Base-by-base conservation (phyloP, 305 asterid species). In the Rubia balearica region DNA sequence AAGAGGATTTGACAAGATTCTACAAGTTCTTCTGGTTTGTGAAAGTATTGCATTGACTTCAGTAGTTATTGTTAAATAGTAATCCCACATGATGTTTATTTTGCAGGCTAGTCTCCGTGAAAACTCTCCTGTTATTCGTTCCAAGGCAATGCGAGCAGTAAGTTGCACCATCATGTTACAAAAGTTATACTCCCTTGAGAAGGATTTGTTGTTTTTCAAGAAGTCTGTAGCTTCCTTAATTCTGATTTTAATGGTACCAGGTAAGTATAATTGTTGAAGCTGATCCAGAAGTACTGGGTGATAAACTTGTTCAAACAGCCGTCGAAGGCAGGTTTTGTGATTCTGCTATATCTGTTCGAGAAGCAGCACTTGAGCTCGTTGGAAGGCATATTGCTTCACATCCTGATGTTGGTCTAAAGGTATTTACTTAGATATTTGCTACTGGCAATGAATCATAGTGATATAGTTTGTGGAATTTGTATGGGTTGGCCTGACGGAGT, bases 301-400 rank as follows among this genome's bases (percentile, higher is more conserved):
- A 95, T 85, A 83, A 83, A 83, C 89, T 74, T 77, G 94, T 95
- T 80, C 98, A 95, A 80, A 72, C 86, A 45, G 98, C 99, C 63
- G 99, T 95, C 75, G 99, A 95, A 80, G 98, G 96, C 76, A 95
- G 98, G 85, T 95, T 95, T 80, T 90, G 97, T 76, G 99, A 95
- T 86, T 85, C 93, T 68, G 97, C 97, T 74, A 95, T 90, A 74
- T 92, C 98, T 46, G 99, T 84, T 48, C 86, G 99, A 86, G 99
- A 95, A 87, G 98, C 99, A 74, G 99, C 99, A 19, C 89, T 95
- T 75, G 99, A 95, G 83, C 95, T 95, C 83, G 99, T 95, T 76
- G 99, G 99, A 71, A 90, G 96, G 77, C 95, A 95, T 85, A 92
- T 95, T 86, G 98, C 99, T 77, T 90, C 99, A 19, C 94, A 95